A percentile compares a stretch with the other conserved stretches of the same genome.
These are phyloP conservation scores for Solanum tarijense DNA, from an alignment of 257 asterid species.

Conservation along the genomic window DNA sequence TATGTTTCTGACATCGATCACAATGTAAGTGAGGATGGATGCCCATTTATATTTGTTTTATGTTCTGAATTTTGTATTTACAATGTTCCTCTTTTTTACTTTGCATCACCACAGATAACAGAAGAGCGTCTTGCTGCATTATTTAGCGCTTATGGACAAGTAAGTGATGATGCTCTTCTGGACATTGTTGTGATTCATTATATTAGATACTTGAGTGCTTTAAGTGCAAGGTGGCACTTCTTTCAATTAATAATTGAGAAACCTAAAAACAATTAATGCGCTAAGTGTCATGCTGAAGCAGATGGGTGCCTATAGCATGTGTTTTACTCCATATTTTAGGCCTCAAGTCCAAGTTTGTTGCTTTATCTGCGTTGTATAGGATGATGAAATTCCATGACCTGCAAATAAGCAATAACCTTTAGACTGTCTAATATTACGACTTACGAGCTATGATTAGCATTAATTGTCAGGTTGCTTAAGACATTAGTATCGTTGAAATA, in stretches of 20 bases:
- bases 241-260: not conserved
- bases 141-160: slow-evolving; percentile 78
- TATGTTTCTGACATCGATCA: slow-evolving; percentile 87
- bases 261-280: not conserved
- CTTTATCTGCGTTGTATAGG: not conserved
- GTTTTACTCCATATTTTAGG: not conserved
- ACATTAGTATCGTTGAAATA: not conserved
- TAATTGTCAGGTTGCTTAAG: not conserved
- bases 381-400: not conserved
- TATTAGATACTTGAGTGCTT: not conserved
- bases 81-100: slow-evolving; percentile 7
- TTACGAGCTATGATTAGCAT: not conserved
- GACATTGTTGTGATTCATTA: not conserved
- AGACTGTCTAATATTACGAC: not conserved
- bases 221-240: not conserved
- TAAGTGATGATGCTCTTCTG: slow-evolving; percentile 23
- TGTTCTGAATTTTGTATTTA: slow-evolving; percentile 10
- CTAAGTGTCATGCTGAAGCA: not conserved
- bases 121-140: slow-evolving; percentile 89
- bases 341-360: not conserved
- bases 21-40: slow-evolving; percentile 34
- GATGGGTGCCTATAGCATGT: not conserved
- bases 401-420: not conserved
- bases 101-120: slow-evolving; percentile 40
- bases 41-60: not conserved